Conservation (phyloP, 257 asterid species). For the Marsdenia floribunda region DNA sequence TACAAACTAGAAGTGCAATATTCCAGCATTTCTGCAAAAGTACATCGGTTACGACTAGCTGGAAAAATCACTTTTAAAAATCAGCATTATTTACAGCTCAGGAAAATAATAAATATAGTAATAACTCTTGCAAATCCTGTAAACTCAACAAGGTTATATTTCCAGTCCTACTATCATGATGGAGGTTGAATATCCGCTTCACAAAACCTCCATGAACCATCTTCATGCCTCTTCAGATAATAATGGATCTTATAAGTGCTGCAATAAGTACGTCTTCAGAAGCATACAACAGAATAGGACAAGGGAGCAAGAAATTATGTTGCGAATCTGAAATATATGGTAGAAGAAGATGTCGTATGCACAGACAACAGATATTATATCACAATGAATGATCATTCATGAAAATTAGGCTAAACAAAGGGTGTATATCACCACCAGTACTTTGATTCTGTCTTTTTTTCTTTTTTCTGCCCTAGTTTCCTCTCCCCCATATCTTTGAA, state of each 20-base stretch:
- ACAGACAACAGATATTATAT: neutral
- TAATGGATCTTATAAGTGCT: constrained; percentile 86
- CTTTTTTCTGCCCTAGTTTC: neutral
- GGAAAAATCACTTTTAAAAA: neutral
- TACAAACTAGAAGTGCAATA: neutral
- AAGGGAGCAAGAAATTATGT: neutral
- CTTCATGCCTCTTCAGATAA: constrained; percentile 66
- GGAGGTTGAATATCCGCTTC: constrained; percentile 61
- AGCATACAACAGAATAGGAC: constrained; percentile 3
- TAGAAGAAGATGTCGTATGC: neutral
- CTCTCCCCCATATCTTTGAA: neutral
- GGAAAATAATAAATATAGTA: neutral
- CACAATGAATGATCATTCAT: neutral
- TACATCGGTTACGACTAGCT: neutral
- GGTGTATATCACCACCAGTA: neutral
- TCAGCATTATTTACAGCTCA: constrained; percentile 14
- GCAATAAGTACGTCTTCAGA: constrained; percentile 32
- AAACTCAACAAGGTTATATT: constrained; percentile 12
- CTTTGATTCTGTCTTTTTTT: neutral
- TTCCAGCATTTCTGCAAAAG: neutral
- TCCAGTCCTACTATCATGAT: constrained; percentile 21
- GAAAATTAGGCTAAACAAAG: neutral
- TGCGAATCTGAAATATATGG: neutral
- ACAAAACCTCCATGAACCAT: constrained; percentile 85
- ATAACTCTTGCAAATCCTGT: neutral